A percentile compares a stretch with the other conserved stretches of the same genome.
phyloP scores from a whole-genome alignment of 176 grass and related monocot species.

The Saccharum officinarum region DNA sequence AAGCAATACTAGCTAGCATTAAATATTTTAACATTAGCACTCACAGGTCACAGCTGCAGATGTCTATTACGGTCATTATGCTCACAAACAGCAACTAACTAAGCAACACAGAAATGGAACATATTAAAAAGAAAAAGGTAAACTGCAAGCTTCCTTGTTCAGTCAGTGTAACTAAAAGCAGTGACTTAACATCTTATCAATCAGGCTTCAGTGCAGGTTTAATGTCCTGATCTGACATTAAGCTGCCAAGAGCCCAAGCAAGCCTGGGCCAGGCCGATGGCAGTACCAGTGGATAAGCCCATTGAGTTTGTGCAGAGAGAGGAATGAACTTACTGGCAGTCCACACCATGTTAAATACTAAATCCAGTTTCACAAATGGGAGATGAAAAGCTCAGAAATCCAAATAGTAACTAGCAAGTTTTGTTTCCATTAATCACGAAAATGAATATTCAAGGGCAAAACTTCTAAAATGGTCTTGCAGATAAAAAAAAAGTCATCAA shows the following conservation, averaged over 20 bases:
- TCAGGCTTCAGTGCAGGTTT: neutral
- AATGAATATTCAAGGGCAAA: neutral
- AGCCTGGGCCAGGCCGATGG: conserved; percentile 1
- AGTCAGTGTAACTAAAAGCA: neutral
- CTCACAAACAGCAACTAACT: neutral
- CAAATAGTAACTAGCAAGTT: neutral
- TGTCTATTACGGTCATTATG: neutral
- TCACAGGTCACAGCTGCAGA: conserved; percentile 1
- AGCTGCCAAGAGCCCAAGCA: conserved; percentile 10
- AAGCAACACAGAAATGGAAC: neutral
- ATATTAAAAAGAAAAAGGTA: neutral
- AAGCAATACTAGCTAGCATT: conserved; percentile 20
- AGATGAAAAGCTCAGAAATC: conserved; percentile 21
- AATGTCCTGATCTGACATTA: neutral
- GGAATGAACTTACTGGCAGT: neutral
- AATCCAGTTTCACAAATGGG: neutral
- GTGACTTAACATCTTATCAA: neutral
- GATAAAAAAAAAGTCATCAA: neutral
- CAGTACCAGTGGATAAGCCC: neutral
- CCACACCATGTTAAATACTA: neutral
- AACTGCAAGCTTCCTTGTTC: neutral
- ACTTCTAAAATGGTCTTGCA: neutral
- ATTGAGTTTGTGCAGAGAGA: neutral
- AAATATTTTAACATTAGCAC: conserved; percentile 27
- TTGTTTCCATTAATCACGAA: neutral